Base-by-base conservation (phyloP, 805 yeast genomes). In the Nadsonia fulvescens region DNA sequence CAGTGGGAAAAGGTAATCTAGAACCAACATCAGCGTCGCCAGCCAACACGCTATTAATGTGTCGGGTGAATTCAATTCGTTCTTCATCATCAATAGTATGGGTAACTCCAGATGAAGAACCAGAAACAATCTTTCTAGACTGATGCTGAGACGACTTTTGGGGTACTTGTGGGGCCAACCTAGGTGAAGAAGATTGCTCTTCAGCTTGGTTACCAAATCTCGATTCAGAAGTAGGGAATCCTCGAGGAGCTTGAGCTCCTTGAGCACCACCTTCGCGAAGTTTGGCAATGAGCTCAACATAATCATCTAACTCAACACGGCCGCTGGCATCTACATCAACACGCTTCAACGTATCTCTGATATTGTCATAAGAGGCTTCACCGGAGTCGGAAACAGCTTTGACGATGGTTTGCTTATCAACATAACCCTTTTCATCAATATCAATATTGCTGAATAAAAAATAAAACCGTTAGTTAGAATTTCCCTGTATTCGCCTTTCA, bases 31-130 rank as follows among this genome's bases (percentile, higher is more conserved):
- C 81, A 1, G 70, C 47, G 49, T 89, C 98, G 11, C 92, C 96
- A 5, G 82, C 70, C 32, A 89, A 63, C 5, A 82, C 94, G 23
- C 81, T 64, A 51, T 89, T 89, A 53, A 89, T 83, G 51, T 89
- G 98, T 44, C 92, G 70, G 4, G 96, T 89, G 54, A 89, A 89
- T 59, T 82, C 95, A 13, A 77, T 62, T 50, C 94, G 68, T 55
- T 89, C 98, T 58, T 89, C 98, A 44, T 86, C 95, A 49, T 89
- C 82, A 48, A 89, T 83, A 3, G 95, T 81, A 51, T 89, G 98
- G 2, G 93, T 77, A 11, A 92, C 79, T 26, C 95, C 94, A 1
- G 91, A 66, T n/a, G 79, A 66, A 24, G 74, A 66, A 29, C 93
- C 94, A 19, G 76, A 67, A 24, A 83, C 77, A 34, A 78, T 73